Percentiles rank a stretch among this genome's conserved stretches.
Evolutionary conservation across 345 rosid genomes (phyloP).

Genomic region (Fremontodendron californicum): DNA sequence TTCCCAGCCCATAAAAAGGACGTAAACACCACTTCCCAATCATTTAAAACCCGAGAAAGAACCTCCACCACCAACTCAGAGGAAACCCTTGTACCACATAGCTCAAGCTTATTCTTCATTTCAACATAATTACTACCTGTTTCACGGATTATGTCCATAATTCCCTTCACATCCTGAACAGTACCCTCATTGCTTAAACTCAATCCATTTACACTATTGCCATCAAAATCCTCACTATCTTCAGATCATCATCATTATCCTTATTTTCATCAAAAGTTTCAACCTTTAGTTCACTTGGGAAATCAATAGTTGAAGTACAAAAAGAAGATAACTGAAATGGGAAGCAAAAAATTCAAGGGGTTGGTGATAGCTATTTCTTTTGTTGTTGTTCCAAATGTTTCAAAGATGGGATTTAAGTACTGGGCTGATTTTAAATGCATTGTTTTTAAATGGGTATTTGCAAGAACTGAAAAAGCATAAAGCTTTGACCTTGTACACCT

Average conservation of each 20-base stretch:
- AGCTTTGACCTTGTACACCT: constrained; percentile 7
- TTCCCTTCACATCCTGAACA: constrained; percentile 37
- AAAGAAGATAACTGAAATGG: constrained; percentile 19
- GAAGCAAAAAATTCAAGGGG: constrained; percentile 8
- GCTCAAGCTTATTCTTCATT: constrained; percentile 49
- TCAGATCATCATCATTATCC: constrained; percentile 23
- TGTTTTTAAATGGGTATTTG: constrained; percentile 8
- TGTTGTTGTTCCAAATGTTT: not conserved
- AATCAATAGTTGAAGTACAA: constrained; percentile 23
- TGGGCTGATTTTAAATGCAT: not conserved
- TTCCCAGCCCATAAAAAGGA: constrained; percentile 80
- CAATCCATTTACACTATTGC: constrained; percentile 1
- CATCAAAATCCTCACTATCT: constrained; percentile 22
- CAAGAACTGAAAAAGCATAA: constrained; percentile 1
- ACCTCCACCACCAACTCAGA: constrained; percentile 59
- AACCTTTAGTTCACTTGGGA: not conserved
- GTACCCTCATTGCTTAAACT: constrained; percentile 23
- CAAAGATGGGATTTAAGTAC: not conserved
- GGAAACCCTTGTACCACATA: constrained; percentile 45
- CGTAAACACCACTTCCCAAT: constrained; percentile 83
- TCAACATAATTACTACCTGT: constrained; percentile 36
- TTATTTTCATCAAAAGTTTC: constrained; percentile 10
- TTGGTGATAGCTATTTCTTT: not conserved
- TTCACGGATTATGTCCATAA: constrained; percentile 40
- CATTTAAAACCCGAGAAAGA: constrained; percentile 60